Evolutionary conservation across 169 alveolate species (phyloP).

Genomic region (Perkinsus olseni): DNA sequence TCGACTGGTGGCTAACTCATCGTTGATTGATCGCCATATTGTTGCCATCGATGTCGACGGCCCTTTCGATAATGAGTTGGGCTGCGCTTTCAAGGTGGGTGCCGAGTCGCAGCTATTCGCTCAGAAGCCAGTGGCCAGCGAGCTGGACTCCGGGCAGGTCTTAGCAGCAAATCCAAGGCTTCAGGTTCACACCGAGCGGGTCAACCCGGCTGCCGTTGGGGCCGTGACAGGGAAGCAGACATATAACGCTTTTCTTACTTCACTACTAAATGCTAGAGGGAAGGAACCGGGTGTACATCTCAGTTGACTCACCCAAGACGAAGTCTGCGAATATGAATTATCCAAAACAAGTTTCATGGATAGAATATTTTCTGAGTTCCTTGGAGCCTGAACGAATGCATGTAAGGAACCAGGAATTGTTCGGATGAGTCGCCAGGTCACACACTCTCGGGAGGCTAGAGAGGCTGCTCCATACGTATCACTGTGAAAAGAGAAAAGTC

Average conservation of each 20-base stretch:
- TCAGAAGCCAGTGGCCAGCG: too few relatives aligned
- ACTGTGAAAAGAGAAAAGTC: too few relatives aligned
- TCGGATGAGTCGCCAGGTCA: too few relatives aligned
- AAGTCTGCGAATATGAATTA: too few relatives aligned
- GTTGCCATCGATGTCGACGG: neutral
- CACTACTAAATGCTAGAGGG: neutral
- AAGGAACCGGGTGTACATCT: neutral
- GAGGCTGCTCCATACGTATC: too few relatives aligned
- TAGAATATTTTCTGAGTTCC: too few relatives aligned
- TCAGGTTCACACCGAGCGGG: neutral
- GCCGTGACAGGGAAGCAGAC: conserved; percentile 13
- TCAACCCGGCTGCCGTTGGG: conserved; percentile 1
- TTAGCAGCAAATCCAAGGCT: too few relatives aligned
- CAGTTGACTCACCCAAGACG: too few relatives aligned
- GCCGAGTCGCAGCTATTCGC: neutral
- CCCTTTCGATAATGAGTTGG: neutral
- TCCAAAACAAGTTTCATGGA: neutral
- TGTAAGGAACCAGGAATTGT: too few relatives aligned
- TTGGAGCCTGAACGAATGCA: too few relatives aligned
- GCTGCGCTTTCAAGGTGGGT: neutral
- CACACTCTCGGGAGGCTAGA: too few relatives aligned
- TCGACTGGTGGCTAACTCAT: neutral
- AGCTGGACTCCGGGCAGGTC: too few relatives aligned
- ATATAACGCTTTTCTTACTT: neutral
- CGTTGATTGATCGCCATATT: neutral